Conservation (phyloP, 495 filamentous ascomycete genomes). For the Penicilliopsis zonata region DNA sequence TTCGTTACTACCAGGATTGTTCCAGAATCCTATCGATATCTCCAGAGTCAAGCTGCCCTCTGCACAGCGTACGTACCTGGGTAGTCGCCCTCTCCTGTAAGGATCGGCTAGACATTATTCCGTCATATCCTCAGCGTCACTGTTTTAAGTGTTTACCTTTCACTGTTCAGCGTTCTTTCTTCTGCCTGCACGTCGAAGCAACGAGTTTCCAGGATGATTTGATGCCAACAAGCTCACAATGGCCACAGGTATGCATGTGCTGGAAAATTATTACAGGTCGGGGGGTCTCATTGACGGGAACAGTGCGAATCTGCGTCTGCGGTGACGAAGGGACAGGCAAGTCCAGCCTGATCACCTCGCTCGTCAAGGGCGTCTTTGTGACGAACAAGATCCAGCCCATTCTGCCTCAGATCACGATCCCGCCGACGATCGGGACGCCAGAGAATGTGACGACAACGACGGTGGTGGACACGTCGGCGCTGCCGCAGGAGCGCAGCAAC, state of each 20-base stretch:
- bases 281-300: no score
- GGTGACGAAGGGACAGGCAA: conserved; percentile 73
- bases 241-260: no score
- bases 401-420: conserved; percentile 87
- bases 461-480: conserved; percentile 91
- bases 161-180: conserved; percentile 1
- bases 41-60: no score
- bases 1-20: no score
- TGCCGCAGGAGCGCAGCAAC: conserved; percentile 81
- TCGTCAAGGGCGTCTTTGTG: conserved; percentile 93
- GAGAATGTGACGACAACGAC: conserved; percentile 93
- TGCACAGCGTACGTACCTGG: no score
- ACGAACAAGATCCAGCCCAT: conserved; percentile 87
- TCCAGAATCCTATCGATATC: no score
- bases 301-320: conserved; percentile 91
- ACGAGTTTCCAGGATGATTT: conserved; percentile 1
- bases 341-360: conserved; percentile 39
- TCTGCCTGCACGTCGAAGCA: conserved; percentile 26
- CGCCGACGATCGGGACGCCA: conserved; percentile 74
- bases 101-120: background rate
- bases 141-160: background rate
- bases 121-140: background rate
- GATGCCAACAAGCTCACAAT: conserved; percentile 1
- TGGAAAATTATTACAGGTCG: no score
- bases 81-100: no score